Conservation (phyloP, 148 eudicot genomes). For the Rhododendron simsii region DNA sequence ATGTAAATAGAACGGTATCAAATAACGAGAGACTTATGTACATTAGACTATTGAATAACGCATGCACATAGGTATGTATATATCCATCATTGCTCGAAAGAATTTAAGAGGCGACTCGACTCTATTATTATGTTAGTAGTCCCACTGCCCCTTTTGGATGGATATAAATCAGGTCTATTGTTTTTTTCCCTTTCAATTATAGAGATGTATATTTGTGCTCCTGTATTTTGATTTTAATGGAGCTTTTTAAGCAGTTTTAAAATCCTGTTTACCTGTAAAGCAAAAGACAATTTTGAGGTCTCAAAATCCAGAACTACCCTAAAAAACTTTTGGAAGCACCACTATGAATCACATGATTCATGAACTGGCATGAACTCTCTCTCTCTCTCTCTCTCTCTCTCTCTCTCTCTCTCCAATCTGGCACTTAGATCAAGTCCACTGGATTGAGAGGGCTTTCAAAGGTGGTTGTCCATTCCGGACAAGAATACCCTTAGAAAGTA, state of each 20-base stretch:
- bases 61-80: background rate
- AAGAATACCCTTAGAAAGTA: background rate
- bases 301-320: background rate
- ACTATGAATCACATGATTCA: background rate
- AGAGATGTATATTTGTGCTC: background rate
- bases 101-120: too few relatives aligned
- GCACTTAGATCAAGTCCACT: background rate
- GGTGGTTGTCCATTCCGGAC: background rate
- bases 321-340: background rate
- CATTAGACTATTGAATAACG: background rate
- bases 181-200: background rate
- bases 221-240: background rate
- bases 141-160: too few relatives aligned
- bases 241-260: too few relatives aligned
- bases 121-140: background rate
- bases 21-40: too few relatives aligned
- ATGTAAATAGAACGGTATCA: too few relatives aligned
- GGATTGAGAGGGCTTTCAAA: background rate
- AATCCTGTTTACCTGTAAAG: background rate
- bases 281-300: background rate
- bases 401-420: background rate
- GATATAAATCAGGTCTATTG: background rate
- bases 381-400: too few relatives aligned
- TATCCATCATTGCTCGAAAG: background rate
- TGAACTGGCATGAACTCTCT: background rate